phyloP scores from a whole-genome alignment of 495 filamentous ascomycete species.

The Penicillium steckii region DNA sequence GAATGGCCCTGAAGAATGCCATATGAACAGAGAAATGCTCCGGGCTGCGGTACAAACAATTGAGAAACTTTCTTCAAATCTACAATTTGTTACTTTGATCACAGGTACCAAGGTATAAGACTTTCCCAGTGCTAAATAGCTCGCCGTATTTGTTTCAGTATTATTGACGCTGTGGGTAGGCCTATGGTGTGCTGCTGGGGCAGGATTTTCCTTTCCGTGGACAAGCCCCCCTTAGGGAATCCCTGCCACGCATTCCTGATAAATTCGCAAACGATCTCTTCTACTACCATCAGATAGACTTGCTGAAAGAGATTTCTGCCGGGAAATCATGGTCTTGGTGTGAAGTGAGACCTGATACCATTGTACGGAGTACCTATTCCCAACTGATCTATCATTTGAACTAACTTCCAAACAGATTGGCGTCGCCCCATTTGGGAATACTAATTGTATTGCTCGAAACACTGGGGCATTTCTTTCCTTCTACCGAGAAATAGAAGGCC shows the following conservation, averaged over 20 bases:
- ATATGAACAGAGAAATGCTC: slow-evolving; percentile 19
- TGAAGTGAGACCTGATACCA: slow-evolving; percentile 46
- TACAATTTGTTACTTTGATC: slow-evolving; percentile 13
- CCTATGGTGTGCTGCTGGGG: slow-evolving; percentile 27
- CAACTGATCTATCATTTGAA: not conserved
- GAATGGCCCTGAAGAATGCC: slow-evolving; percentile 12
- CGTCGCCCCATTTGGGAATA: slow-evolving; percentile 12
- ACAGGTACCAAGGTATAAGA: slow-evolving; percentile 17
- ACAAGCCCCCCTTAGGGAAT: slow-evolving; percentile 35
- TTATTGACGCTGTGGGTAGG: slow-evolving; percentile 9
- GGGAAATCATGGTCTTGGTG: slow-evolving; percentile 45
- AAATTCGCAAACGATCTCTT: slow-evolving; percentile 45
- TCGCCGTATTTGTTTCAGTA: not conserved
- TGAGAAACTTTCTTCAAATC: slow-evolving; percentile 6
- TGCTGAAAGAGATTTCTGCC: slow-evolving; percentile 28
- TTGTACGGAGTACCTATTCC: slow-evolving; percentile 36
- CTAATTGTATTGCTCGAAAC: slow-evolving; percentile 21
- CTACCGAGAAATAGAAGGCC: slow-evolving; percentile 30
- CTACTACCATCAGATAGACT: slow-evolving; percentile 47
- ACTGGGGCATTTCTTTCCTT: slow-evolving; percentile 39
- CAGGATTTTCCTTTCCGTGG: slow-evolving; percentile 25
- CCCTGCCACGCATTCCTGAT: slow-evolving; percentile 38
- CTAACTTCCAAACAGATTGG: slow-evolving; percentile 23
- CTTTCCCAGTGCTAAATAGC: no score
- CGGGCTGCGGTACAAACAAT: slow-evolving; percentile 6